Evolutionary conservation across 805 yeast species (phyloP).

Genomic region (Clavispora fructus): DNA sequence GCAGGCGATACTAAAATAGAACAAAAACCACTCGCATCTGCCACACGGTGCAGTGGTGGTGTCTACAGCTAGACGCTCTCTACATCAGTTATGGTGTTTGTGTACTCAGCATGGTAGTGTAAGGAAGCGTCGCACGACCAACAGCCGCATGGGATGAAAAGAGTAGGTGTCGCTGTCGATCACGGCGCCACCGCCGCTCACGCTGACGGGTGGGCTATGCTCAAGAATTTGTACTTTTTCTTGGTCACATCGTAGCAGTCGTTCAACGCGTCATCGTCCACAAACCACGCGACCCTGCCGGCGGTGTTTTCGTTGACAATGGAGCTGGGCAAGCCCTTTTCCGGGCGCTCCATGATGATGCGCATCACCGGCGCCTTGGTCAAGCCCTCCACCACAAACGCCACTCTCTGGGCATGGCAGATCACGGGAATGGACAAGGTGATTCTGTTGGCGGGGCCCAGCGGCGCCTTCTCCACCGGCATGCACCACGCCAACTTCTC

Average conservation of each 20-base stretch:
- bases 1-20: too few species aligned
- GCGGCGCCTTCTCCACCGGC: conserved; percentile 88
- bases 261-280: conserved; percentile 84
- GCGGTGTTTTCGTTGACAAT: conserved; percentile 96
- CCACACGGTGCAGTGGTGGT: too few species aligned
- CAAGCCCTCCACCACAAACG: conserved; percentile 94
- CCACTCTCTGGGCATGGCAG: conserved; percentile 86
- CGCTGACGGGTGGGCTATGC: conserved; percentile 19
- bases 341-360: conserved; percentile 93
- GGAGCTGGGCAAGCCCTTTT: conserved; percentile 89
- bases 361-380: conserved; percentile 90
- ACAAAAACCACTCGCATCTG: too few species aligned
- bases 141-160: not conserved
- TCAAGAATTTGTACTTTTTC: conserved; percentile 61
- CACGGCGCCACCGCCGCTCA: conserved; percentile 1
- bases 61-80: too few species aligned
- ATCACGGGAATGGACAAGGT: conserved; percentile 92
- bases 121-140: not conserved
- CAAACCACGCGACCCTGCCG: conserved; percentile 95
- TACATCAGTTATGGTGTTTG: too few species aligned
- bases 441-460: conserved; percentile 80
- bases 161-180: not conserved
- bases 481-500: conserved; percentile 94
- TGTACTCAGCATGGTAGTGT: too few species aligned
- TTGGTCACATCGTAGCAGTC: conserved; percentile 69